A percentile compares a stretch with the other conserved stretches of the same genome.
Conservation (phyloP, 2,329 filamentous ascomycete genomes). For the Fusarium abutilonis region DNA sequence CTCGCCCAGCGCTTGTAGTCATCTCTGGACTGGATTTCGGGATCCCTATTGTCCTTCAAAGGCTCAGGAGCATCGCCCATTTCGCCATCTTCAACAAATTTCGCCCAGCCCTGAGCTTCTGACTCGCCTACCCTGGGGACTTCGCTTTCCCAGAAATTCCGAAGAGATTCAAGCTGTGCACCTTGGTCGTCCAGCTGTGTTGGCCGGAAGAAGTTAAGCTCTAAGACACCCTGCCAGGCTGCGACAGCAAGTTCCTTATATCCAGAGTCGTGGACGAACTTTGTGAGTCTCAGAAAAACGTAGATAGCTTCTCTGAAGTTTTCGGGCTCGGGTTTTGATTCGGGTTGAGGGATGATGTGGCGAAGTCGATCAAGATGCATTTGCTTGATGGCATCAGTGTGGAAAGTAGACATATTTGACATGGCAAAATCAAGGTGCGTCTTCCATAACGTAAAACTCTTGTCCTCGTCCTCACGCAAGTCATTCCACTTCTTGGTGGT, state of each 20-base stretch:
- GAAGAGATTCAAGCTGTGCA: slow-evolving; percentile 59
- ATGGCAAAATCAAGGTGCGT: slow-evolving; percentile 78
- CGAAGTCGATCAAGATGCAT: slow-evolving; percentile 65
- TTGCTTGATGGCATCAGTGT: slow-evolving; percentile 71
- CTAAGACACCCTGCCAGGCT: slow-evolving; percentile 84
- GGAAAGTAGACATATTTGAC: slow-evolving; percentile 72
- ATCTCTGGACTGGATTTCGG: slow-evolving; percentile 50
- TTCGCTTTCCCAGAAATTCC: slow-evolving; percentile 89
- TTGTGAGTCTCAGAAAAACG: slow-evolving; percentile 77
- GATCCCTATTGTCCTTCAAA: slow-evolving; percentile 14
- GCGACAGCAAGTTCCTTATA: slow-evolving; percentile 80
- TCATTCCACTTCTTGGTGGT: slow-evolving; percentile 73
- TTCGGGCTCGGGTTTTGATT: background rate
- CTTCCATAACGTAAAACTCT: slow-evolving; percentile 72
- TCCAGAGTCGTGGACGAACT: slow-evolving; percentile 79
- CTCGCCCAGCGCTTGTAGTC: slow-evolving; percentile 62
- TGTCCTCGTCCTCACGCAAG: slow-evolving; percentile 42
- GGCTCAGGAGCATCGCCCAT: slow-evolving; percentile 56
- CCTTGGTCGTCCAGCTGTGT: slow-evolving; percentile 40
- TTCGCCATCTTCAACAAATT: slow-evolving; percentile 55
- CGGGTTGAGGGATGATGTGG: slow-evolving; percentile 20
- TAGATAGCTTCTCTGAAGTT: slow-evolving; percentile 62
- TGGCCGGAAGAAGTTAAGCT: slow-evolving; percentile 73
- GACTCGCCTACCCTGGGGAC: slow-evolving; percentile 79
- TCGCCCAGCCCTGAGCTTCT: slow-evolving; percentile 74